phyloP scores from a whole-genome alignment of 164 flowering plant genomes.

The Taxillus chinensis region DNA sequence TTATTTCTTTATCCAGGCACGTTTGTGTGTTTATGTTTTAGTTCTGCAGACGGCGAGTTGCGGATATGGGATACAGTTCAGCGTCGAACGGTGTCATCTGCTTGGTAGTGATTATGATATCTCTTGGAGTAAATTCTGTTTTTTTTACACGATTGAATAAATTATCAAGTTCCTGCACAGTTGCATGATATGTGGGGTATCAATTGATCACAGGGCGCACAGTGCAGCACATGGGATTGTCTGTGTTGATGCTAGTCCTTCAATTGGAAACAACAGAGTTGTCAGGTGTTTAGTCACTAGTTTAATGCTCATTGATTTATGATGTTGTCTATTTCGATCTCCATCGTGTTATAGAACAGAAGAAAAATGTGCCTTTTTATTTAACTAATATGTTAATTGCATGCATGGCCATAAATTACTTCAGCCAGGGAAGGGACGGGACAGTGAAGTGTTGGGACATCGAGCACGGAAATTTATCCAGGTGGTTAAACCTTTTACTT shows the following conservation, averaged over 20 bases:
- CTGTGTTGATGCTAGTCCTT: slow-evolving; percentile 45
- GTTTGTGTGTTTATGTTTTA: slow-evolving; percentile 12
- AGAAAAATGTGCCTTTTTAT: not conserved
- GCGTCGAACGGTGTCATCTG: slow-evolving; percentile 64
- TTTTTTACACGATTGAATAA: not conserved
- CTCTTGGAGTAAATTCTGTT: not conserved
- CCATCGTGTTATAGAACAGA: not conserved
- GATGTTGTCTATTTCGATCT: not conserved
- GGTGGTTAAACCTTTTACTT: slow-evolving; percentile 21
- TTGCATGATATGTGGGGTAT: not conserved
- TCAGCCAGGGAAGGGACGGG: slow-evolving; percentile 95
- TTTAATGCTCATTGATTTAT: not conserved
- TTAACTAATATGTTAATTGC: not conserved
- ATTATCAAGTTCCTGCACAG: not conserved
- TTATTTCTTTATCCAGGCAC: too few relatives aligned
- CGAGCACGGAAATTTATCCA: slow-evolving; percentile 56
- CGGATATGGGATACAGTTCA: slow-evolving; percentile 74
- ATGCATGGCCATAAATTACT: not conserved
- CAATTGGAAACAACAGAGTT: slow-evolving; percentile 48
- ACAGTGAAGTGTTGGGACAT: slow-evolving; percentile 80
- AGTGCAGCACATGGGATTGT: slow-evolving; percentile 74
- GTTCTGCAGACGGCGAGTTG: slow-evolving; percentile 78
- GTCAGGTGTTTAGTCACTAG: slow-evolving; percentile 40
- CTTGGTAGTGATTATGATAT: slow-evolving; percentile 36
- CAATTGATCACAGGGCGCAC: slow-evolving; percentile 49